Conservation (phyloP, 2,329 filamentous ascomycete species). For the Aschersonia sp. region DNA sequence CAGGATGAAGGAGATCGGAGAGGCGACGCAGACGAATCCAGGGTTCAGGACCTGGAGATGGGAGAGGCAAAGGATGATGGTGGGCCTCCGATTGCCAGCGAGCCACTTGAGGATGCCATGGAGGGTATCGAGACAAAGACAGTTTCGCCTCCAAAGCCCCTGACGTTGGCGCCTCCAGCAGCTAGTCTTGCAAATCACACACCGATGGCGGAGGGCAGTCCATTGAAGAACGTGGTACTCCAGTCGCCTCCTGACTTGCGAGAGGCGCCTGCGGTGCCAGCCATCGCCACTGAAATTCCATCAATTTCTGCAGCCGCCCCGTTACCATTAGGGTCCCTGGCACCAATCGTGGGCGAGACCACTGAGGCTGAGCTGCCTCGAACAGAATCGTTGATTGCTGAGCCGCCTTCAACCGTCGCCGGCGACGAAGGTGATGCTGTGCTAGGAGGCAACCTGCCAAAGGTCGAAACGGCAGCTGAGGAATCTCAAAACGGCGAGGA, state of each 20-base stretch:
- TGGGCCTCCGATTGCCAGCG: constrained; percentile 9
- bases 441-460: constrained; percentile 10
- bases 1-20: constrained; percentile 33
- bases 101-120: constrained; percentile 12
- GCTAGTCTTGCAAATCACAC: constrained; percentile 12
- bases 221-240: constrained; percentile 35
- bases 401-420: constrained; percentile 17
- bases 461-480: neutral
- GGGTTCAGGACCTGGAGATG: constrained; percentile 21
- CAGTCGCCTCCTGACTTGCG: constrained; percentile 27
- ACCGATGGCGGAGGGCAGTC: constrained; percentile 31
- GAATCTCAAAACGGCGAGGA: neutral
- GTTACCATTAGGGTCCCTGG: constrained; percentile 3
- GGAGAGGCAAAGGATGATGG: constrained; percentile 17
- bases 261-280: constrained; percentile 1
- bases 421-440: constrained; percentile 14
- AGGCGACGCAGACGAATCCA: constrained; percentile 25
- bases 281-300: neutral
- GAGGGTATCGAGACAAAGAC: constrained; percentile 10
- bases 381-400: constrained; percentile 12
- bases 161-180: constrained; percentile 16
- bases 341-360: neutral
- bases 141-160: constrained; percentile 13
- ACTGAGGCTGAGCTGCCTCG: constrained; percentile 4
- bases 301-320: neutral